Base-by-base conservation (phyloP, 2,329 filamentous ascomycete genomes). In the Penicillium aurantiogriseum region DNA sequence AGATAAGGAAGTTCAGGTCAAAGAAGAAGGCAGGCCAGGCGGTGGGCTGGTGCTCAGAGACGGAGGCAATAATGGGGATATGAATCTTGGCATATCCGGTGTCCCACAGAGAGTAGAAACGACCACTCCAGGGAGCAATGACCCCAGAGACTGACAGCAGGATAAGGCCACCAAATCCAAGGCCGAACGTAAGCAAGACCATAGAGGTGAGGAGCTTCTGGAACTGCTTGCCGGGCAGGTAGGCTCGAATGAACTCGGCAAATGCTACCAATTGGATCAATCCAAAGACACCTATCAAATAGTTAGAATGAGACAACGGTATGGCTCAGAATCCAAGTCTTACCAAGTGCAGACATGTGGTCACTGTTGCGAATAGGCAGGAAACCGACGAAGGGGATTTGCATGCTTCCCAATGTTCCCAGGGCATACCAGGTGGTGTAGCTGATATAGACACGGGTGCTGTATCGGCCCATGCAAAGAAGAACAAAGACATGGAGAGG, bases 1-100 rank as follows among this genome's bases (percentile, higher is more conserved):
- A 99, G 78, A 99, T 96, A 70, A 99, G 84, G 81, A 99, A 87
- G 81, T 96, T 97, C 67, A 99, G 83, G 71, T 99, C 94, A 76
- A 99, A 99, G 82, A 99, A 99, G 83, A 97, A 99, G 17, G 95
- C 91, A 2, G 94, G 94, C 94, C 94, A 99, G 43, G 94, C 94
- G 38, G 94, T 99, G 54, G 94, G 94, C 79, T 99, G 94, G 80
- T 99, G 94, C 79, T 99, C 94, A 1, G 94, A 99, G 46, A 99
- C 94, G n/a, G 94, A 99, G 4, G 94, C 94, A 74, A 99, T 99
- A 73, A 99, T 99, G 60, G 94, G 94, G 72, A 99, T 99, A 72
- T 99, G 94, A 63, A 97, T 95, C 83, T 99, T 99, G 70, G 94
- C 94, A 73, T 99, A 99, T 68, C 91, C 89, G 6, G 94, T 99